Evolutionary conservation across 495 filamentous ascomycete species (phyloP).

Genomic region (Neurospora sp.): DNA sequence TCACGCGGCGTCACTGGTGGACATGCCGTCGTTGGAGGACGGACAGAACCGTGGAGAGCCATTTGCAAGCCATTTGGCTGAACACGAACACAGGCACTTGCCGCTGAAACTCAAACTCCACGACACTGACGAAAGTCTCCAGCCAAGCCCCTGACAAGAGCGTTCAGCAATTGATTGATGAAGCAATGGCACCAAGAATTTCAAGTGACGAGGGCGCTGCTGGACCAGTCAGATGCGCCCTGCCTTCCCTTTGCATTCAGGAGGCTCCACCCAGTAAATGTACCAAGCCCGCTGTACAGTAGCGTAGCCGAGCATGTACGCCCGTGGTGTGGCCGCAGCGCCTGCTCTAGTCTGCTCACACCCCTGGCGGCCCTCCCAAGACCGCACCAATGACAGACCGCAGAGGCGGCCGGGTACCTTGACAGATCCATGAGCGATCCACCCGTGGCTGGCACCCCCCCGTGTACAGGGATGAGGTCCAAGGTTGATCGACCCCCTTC

Average conservation of each 20-base stretch:
- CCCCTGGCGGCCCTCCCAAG: neutral
- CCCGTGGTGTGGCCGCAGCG: neutral
- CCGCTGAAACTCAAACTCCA: neutral
- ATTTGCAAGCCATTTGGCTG: neutral
- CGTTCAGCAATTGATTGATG: neutral
- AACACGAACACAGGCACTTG: neutral
- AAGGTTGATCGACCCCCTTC: neutral
- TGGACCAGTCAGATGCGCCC: neutral
- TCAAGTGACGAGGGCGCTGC: neutral
- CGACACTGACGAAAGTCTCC: neutral
- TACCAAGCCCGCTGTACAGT: neutral
- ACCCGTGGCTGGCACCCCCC: neutral
- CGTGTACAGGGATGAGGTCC: neutral
- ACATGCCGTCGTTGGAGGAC: neutral
- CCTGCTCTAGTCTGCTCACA: neutral
- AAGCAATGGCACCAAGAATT: neutral
- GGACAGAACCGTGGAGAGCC: neutral
- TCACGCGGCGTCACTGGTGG: neutral
- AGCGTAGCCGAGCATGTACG: neutral
- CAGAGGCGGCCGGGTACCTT: neutral
- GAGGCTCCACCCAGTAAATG: neutral
- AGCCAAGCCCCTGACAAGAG: neutral
- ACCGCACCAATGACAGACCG: neutral
- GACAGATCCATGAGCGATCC: neutral
- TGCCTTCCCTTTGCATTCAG: neutral